Conservation (phyloP, 163 green algal species). For the Chloromonas sp. region DNA sequence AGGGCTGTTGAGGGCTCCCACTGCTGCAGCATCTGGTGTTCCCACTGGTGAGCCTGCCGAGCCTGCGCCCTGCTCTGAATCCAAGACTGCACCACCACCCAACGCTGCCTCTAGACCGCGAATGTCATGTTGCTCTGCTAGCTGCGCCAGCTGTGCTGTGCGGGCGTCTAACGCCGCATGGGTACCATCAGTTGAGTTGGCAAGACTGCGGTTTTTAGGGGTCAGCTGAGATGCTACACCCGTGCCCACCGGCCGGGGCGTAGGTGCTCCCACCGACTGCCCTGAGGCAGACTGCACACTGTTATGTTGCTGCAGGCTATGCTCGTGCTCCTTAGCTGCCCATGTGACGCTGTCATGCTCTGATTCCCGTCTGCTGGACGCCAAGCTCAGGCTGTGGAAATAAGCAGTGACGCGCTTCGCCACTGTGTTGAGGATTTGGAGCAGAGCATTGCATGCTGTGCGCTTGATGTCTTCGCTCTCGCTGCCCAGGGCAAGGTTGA, state of each 20-base stretch:
- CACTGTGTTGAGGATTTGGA: conserved; percentile 85
- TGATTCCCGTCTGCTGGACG: conserved; percentile 5
- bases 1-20: too few relatives aligned
- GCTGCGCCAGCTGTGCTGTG: conserved; percentile 59
- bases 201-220: background rate
- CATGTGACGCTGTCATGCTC: conserved; percentile 4
- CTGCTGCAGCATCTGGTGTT: background rate
- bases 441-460: conserved; percentile 73
- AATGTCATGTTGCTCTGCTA: conserved; percentile 79
- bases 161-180: background rate
- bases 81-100: conserved; percentile 5
- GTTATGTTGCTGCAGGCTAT: background rate
- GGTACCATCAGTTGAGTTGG: background rate
- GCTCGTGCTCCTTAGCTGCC: background rate
- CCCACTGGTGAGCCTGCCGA: background rate
- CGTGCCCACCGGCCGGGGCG: too few relatives aligned
- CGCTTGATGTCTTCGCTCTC: conserved; percentile 60
- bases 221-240: background rate
- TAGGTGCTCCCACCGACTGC: too few relatives aligned
- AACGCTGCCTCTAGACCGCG: conserved; percentile 75
- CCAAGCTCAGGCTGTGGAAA: conserved; percentile 8
- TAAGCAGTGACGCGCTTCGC: conserved; percentile 66
- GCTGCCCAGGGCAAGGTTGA: conserved; percentile 76
- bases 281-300: background rate
- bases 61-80: background rate